These are phyloP conservation scores for Canariomyces notabilis DNA, from an alignment of 2,329 filamentous ascomycete genomes.

Conservation along the genomic window DNA sequence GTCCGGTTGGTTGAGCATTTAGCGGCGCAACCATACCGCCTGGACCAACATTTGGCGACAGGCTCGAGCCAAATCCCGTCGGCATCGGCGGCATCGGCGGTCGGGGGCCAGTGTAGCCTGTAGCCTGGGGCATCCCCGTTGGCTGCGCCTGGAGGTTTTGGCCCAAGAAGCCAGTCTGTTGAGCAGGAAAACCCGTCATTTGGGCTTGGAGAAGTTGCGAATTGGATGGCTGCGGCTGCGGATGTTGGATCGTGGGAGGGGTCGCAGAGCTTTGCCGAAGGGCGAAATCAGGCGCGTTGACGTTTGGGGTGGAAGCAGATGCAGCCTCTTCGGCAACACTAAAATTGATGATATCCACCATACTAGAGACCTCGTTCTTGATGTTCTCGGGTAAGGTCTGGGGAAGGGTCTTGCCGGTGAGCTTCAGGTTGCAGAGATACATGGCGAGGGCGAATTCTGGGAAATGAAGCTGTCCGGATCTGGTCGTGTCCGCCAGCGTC, in stretches of 20 bases:
- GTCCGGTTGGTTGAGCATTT: conserved; percentile 89
- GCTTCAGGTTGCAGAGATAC: conserved; percentile 93
- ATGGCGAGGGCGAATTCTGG: conserved; percentile 96
- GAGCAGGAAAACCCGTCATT: conserved; percentile 62
- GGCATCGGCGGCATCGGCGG: conserved; percentile 82
- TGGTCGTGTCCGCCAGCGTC: conserved; percentile 91
- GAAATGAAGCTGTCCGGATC: conserved; percentile 92
- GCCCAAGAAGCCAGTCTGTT: conserved; percentile 53
- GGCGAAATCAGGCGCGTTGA: conserved; percentile 68
- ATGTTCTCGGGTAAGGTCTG: conserved; percentile 72
- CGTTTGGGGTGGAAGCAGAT: conserved; percentile 44
- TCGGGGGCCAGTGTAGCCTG: conserved; percentile 73
- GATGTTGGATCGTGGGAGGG: conserved; percentile 58
- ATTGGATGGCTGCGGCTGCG: conserved; percentile 70
- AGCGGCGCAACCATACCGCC: conserved; percentile 66
- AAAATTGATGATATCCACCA: conserved; percentile 99
- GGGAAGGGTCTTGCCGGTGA: conserved; percentile 82
- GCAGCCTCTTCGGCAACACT: conserved; percentile 70
- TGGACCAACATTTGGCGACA: conserved; percentile 44
- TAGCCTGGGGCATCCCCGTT: conserved; percentile 69
- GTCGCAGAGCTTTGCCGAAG: conserved; percentile 43
- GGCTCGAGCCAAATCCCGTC: conserved; percentile 50
- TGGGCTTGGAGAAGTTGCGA: conserved; percentile 59
- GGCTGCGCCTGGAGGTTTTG: conserved; percentile 61
- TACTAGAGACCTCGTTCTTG: conserved; percentile 95